These are phyloP conservation scores for Geotrichum reessii DNA, from an alignment of 1,139 yeast genomes.

Conservation along the genomic window DNA sequence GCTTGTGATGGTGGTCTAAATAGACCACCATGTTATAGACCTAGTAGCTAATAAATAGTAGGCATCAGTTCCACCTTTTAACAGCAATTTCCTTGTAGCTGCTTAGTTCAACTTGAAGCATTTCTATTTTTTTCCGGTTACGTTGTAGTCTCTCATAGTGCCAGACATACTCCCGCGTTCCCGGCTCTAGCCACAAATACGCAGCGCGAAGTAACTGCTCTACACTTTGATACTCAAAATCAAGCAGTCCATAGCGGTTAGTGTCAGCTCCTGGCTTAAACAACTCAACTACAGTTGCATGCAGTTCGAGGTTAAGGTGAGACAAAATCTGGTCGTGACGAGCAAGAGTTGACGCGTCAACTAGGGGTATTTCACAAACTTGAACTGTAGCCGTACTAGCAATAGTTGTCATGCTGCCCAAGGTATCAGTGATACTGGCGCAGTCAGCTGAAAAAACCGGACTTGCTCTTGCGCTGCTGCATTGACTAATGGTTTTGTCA, in stretches of 20 bases:
- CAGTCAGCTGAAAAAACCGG: background rate
- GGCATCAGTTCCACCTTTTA: background rate
- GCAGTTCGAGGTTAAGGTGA: slow-evolving; percentile 24
- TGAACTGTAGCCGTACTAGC: slow-evolving; percentile 10
- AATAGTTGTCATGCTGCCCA: background rate
- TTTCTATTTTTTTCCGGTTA: slow-evolving; percentile 25
- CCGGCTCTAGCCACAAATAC: slow-evolving; percentile 24
- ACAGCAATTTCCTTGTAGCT: background rate
- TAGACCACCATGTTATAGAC: too few relatives aligned
- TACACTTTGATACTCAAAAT: slow-evolving; percentile 24
- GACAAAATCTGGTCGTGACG: slow-evolving; percentile 25
- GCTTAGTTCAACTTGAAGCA: slow-evolving; percentile 9
- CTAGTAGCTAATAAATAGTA: too few relatives aligned
- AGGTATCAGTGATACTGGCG: background rate
- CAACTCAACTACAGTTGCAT: slow-evolving; percentile 25
- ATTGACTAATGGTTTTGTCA: background rate
- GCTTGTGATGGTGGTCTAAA: too few relatives aligned
- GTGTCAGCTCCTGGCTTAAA: slow-evolving; percentile 30
- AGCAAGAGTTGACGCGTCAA: slow-evolving; percentile 11
- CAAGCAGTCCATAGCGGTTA: slow-evolving; percentile 26
- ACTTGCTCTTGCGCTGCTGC: background rate
- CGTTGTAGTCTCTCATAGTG: slow-evolving; percentile 25
- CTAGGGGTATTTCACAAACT: slow-evolving; percentile 3
- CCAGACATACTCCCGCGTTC: slow-evolving; percentile 21
- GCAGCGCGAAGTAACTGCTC: slow-evolving; percentile 24